phyloP scores from a whole-genome alignment of 2,329 filamentous ascomycete genomes.

The Periconia macrospinosa region DNA sequence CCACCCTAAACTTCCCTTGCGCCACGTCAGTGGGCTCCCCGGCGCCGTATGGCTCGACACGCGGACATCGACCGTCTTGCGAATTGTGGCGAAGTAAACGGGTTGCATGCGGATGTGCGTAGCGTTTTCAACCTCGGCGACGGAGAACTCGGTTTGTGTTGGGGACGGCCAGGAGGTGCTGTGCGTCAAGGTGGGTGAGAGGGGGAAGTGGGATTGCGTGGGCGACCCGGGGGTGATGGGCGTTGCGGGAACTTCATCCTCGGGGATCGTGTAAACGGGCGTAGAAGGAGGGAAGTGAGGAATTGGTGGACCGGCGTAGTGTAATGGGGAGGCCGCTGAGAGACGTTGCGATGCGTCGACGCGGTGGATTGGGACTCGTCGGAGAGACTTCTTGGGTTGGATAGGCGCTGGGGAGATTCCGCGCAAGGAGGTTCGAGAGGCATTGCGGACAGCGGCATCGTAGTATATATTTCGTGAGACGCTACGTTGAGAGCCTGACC shows the following conservation, averaged over 20 bases:
- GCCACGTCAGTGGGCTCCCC: conserved; percentile 5
- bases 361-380: neutral
- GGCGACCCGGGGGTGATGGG: neutral
- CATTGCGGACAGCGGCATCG: neutral
- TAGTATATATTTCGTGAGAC: neutral
- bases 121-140: conserved; percentile 6
- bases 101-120: conserved; percentile 9
- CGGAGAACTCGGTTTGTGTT: conserved; percentile 2
- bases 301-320: neutral
- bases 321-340: neutral
- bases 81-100: conserved; percentile 11
- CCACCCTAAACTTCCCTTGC: neutral
- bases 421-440: neutral
- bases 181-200: neutral
- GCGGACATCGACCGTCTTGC: conserved; percentile 12
- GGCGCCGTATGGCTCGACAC: conserved; percentile 9
- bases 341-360: neutral
- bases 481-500: neutral
- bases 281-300: conserved; percentile 1
- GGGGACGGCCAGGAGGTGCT: neutral
- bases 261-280: neutral
- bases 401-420: neutral
- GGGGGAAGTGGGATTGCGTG: neutral
- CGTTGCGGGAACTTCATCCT: neutral
- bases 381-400: neutral